Base-by-base conservation (phyloP, 768 basidiomycete species). In the Thelephora aurantiotincta region DNA sequence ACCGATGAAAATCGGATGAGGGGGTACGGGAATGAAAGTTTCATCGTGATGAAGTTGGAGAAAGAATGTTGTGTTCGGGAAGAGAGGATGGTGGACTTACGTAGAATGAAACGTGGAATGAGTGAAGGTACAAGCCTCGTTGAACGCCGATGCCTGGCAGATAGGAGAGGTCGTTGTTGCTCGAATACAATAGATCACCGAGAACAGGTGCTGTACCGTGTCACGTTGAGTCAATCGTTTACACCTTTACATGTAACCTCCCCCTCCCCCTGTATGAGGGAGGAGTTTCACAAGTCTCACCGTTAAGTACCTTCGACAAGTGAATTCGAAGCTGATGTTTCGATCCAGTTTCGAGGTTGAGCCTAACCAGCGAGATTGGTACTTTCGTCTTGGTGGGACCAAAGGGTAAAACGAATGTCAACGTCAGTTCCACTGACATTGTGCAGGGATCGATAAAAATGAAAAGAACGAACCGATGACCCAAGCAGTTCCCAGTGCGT, bases 241-340 rank as follows among this genome's bases (percentile, higher is more conserved):
- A 38, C 6, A 45, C 20, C 1, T n/a, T n/a, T n/a, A n/a, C n/a
- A n/a, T n/a, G n/a, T n/a, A n/a, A n/a, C n/a, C n/a, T n/a, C n/a
- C n/a, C n/a, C n/a, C n/a, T n/a, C n/a, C n/a, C n/a, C n/a, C n/a
- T n/a, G n/a, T n/a, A n/a, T n/a, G n/a, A 34, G 6, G 42, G 33
- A 18, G 6, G 5, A 14, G 22, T 12, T 23, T 35, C 20, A 13
- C 30, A 18, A 11, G 45, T 54, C 65, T 11, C 49, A 76, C 80
- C 62, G 44, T 68, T 65, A 46, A 82, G 57, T 48, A 63, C 63
- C 43, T 71, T 65, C 1, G 80, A 71, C 30, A 78, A 57, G 50
- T 84, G 82, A 12, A 81, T 65, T n/a, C 82, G 72, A 30, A 84
- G 70, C 54, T 84, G 82, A 49, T 84, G 82, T 58, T 83, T 83